A percentile compares a stretch with the other conserved stretches of the same genome.
Conservation (phyloP, 164 flowering plant genomes). For the Annona cherimola region DNA sequence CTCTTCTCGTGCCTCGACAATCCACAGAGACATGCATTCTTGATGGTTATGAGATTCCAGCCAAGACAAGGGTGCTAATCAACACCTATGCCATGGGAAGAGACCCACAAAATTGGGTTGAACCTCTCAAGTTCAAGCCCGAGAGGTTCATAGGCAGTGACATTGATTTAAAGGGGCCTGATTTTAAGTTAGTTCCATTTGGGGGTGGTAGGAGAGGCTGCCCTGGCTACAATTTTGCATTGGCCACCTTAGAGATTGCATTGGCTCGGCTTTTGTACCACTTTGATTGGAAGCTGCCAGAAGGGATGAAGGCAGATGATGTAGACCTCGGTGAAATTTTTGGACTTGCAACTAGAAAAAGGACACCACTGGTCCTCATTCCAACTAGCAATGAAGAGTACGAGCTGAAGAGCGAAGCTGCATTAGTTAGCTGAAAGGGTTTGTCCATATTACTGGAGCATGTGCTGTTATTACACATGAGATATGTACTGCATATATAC, state of each 20-base stretch:
- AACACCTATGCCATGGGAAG: slow-evolving; percentile 23
- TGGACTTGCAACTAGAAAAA: slow-evolving; percentile 45
- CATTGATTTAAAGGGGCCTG: slow-evolving; percentile 20
- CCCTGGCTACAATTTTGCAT: slow-evolving; percentile 40
- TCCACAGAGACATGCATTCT: slow-evolving; percentile 19
- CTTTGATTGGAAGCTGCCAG: slow-evolving; percentile 50
- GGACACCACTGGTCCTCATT: slow-evolving; percentile 34
- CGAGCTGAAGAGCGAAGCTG: neutral
- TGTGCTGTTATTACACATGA: too few relatives aligned
- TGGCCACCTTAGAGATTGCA: slow-evolving; percentile 42
- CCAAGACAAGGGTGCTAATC: slow-evolving; percentile 26
- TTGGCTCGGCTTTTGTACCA: slow-evolving; percentile 38
- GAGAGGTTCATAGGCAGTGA: slow-evolving; percentile 27
- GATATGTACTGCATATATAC: too few relatives aligned
- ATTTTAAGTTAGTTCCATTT: slow-evolving; percentile 39
- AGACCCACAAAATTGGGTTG: slow-evolving; percentile 27
- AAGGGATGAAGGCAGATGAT: slow-evolving; percentile 28
- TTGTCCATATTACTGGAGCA: too few relatives aligned
- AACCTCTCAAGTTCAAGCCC: slow-evolving; percentile 26
- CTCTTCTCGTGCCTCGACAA: slow-evolving; percentile 35
- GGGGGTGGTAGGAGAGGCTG: slow-evolving; percentile 56
- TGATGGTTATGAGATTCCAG: slow-evolving; percentile 21
- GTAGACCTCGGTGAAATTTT: slow-evolving; percentile 42
- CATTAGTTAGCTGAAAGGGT: too few relatives aligned
- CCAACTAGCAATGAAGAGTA: slow-evolving; percentile 21